These are phyloP conservation scores for Trichoderma koningiopsis DNA, from an alignment of 2,329 filamentous ascomycete species.

Conservation along the genomic window DNA sequence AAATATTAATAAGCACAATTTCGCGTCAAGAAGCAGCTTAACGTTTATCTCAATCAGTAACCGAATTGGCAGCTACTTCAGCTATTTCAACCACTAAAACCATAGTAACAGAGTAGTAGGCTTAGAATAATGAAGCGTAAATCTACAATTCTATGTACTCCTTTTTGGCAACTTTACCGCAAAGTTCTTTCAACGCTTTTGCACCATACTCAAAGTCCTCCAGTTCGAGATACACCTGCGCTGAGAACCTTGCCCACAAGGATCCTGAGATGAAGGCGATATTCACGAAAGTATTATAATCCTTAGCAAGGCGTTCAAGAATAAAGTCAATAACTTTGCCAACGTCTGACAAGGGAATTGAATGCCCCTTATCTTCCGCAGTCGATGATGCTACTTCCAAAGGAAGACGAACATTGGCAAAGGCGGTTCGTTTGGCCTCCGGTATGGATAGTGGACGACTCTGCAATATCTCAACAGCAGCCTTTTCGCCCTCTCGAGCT, in stretches of 20 bases:
- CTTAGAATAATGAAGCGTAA: background rate
- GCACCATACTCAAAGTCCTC: conserved; percentile 9
- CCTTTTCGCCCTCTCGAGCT: conserved; percentile 4
- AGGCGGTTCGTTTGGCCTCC: conserved; percentile 9
- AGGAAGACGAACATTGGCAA: conserved; percentile 18
- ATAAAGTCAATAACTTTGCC: conserved; percentile 1
- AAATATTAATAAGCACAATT: no score
- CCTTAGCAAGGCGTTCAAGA: background rate
- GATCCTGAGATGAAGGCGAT: conserved; percentile 9
- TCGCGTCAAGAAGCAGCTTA: background rate
- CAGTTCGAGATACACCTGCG: conserved; percentile 17
- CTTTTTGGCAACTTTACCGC: background rate
- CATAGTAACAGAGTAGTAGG: background rate
- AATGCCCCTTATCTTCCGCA: background rate
- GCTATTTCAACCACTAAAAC: background rate
- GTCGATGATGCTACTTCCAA: background rate
- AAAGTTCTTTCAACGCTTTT: conserved; percentile 1
- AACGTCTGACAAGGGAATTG: background rate
- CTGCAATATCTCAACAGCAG: background rate
- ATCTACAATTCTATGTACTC: background rate
- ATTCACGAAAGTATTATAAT: conserved; percentile 12
- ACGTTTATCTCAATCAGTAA: background rate
- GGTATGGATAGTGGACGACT: conserved; percentile 2
- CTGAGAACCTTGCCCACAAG: conserved; percentile 10
- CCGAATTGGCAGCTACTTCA: background rate